Base-by-base conservation (phyloP, 2,329 filamentous ascomycete species). In the Ceratocystis albifundus region DNA sequence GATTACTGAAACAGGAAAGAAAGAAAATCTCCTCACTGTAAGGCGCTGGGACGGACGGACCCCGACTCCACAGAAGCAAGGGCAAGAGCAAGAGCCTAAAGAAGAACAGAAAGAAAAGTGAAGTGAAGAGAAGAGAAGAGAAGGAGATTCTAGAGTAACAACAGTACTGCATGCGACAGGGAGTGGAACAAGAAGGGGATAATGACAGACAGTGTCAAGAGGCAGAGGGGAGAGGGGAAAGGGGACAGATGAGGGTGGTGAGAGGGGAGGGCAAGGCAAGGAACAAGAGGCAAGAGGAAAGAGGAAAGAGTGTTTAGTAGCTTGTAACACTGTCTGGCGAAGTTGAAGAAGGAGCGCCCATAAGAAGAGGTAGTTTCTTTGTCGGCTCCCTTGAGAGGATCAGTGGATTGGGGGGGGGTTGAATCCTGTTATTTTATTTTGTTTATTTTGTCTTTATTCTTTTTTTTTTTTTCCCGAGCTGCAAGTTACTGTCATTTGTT, bases 341-440 rank as follows among this genome's bases (percentile, higher is more conserved):
- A 59, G 15, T 30, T 59, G 53, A 25, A 32, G 32, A 59, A 59
- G 53, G 53, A 59, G 22, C 53, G 53, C 28, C 53, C 17, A 59
- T n/a, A 36, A 36, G 53, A 30, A 57, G 53, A 59, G 17, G 53
- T 20, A 59, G 53, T 59, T 59, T 59, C 53, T 36, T 59, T 59
- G 25, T 36, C 53, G 53, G 53, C 17, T 57, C 25, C 53, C 53
- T 57, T 57, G 53, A 32, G 53, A 15, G 32, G 53, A 59, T 59
- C 53, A 59, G 28, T 59, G 53, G 53, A 36, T 59, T 28, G 53
- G 25, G 53, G 0, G 53, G 53, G 25, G 53, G 0, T 36, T 17
- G 28, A 20, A 59, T 59, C 53, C 53, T 59, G 8, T n/a, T 59
- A 17, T 30, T 7, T 32, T 32, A 1, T 28, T 53, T 53, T 3